Conservation (phyloP, 139 green algal species). For the Chlamydomonas sphaeroides region DNA sequence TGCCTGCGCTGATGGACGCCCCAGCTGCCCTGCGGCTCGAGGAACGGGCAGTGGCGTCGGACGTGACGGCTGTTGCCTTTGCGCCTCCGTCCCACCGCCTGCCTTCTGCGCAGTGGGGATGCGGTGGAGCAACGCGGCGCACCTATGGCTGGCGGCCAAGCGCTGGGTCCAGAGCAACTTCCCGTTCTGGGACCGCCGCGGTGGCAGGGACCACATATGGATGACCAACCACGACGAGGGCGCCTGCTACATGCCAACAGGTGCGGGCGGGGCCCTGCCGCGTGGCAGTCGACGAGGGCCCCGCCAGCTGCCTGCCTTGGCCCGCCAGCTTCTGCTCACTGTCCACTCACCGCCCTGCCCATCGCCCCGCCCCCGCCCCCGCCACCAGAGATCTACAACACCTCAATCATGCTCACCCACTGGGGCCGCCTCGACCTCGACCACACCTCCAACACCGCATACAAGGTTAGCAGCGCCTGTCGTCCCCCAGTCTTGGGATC, state of each 20-base stretch:
- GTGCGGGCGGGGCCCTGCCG: neutral
- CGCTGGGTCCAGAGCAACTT: constrained; percentile 51
- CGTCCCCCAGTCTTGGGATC: too few species aligned
- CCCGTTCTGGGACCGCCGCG: constrained; percentile 68
- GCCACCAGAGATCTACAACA: constrained; percentile 55
- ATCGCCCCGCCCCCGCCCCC: neutral
- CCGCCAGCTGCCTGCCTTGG: too few species aligned
- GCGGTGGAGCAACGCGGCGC: neutral
- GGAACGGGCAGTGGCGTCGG: too few species aligned
- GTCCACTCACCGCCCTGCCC: too few species aligned
- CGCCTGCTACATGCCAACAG: constrained; percentile 59
- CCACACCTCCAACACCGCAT: constrained; percentile 39
- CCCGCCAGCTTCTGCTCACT: too few species aligned
- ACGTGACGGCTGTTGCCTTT: too few species aligned
- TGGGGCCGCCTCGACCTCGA: constrained; percentile 54
- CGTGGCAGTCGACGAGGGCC: neutral
- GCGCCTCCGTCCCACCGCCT: too few species aligned
- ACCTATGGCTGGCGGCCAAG: constrained; percentile 44
- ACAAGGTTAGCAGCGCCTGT: constrained; percentile 32
- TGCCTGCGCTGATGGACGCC: too few species aligned
- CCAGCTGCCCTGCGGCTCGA: too few species aligned
- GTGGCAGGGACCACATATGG: constrained; percentile 73
- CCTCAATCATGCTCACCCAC: constrained; percentile 63
- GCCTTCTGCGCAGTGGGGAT: neutral
- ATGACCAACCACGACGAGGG: constrained; percentile 58